Percentiles rank a stretch among this genome's conserved stretches.
phyloP scores from a whole-genome alignment of 164 flowering plant genomes.

The Berberis vulgaris region DNA sequence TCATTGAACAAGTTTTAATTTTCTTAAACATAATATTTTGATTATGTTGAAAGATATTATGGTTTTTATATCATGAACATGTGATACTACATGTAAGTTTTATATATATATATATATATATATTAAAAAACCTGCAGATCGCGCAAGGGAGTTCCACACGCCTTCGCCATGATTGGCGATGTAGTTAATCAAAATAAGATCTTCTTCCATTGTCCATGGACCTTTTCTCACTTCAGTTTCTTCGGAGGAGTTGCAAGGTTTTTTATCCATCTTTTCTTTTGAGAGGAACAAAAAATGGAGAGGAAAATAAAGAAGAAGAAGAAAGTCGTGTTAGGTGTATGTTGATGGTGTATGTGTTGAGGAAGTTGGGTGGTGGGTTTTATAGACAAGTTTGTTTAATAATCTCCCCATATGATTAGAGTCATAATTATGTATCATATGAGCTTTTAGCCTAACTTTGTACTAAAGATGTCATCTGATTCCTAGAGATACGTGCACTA shows the following conservation, averaged over 20 bases:
- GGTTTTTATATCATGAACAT: neutral
- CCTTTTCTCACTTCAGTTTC: conserved; percentile 85
- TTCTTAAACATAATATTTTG: too few species aligned
- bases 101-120: neutral
- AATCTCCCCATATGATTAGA: neutral
- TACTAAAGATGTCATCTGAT: neutral
- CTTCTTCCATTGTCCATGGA: conserved; percentile 98
- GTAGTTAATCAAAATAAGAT: conserved; percentile 79
- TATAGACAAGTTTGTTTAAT: conserved; percentile 12
- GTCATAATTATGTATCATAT: neutral
- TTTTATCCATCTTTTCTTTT: conserved; percentile 37
- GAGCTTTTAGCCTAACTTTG: conserved; percentile 4
- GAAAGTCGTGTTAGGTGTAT: too few species aligned
- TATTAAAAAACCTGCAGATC: conserved; percentile 56
- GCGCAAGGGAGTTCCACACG: conserved; percentile 86
- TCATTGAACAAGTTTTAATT: too few species aligned
- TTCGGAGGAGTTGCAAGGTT: conserved; percentile 30
- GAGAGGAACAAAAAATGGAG: conserved; percentile 4
- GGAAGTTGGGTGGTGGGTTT: conserved; percentile 7
- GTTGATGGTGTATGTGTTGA: neutral
- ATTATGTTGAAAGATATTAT: too few species aligned
- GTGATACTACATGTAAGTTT: neutral
- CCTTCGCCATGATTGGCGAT: conserved; percentile 94
- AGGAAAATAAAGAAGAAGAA: neutral
- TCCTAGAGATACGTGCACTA: too few species aligned